Conservation (phyloP, 148 eudicot genomes). For the Vaccinium corymbosum region DNA sequence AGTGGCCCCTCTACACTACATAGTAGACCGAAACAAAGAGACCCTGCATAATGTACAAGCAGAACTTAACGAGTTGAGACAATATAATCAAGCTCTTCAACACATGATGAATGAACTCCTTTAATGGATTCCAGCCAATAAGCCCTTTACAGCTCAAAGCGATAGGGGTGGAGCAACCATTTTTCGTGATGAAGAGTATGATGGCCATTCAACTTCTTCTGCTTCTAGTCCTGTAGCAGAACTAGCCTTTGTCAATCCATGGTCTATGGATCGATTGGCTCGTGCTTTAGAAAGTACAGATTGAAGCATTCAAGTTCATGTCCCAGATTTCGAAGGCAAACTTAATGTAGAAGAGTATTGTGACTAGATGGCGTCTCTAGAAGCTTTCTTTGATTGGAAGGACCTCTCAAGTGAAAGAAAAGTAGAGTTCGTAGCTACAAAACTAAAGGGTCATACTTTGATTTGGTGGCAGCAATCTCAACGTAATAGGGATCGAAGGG, state of each 20-base stretch:
- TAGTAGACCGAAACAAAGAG: too few relatives aligned
- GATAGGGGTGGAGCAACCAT: too few relatives aligned
- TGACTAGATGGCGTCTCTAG: neutral
- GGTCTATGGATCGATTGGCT: neutral
- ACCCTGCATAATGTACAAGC: too few relatives aligned
- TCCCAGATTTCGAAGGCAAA: neutral
- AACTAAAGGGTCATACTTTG: neutral
- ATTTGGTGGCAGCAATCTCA: neutral
- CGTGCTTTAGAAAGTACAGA: neutral
- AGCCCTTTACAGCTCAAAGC: too few relatives aligned
- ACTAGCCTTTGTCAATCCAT: neutral
- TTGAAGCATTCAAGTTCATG: neutral
- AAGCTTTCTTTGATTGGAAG: constrained; percentile 9
- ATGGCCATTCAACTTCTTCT: too few relatives aligned
- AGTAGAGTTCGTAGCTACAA: neutral
- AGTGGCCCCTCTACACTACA: too few relatives aligned
- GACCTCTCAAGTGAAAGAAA: neutral
- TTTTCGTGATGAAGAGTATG: too few relatives aligned
- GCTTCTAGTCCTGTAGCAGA: neutral
- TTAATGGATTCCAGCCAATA: neutral
- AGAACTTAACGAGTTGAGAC: neutral
- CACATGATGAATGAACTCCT: neutral
- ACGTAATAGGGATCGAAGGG: too few relatives aligned
- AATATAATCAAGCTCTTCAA: constrained; percentile 4
- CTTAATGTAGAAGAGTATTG: neutral